phyloP scores from a whole-genome alignment of 139 green algal species.

The Tetradesmus lagerheimii region DNA sequence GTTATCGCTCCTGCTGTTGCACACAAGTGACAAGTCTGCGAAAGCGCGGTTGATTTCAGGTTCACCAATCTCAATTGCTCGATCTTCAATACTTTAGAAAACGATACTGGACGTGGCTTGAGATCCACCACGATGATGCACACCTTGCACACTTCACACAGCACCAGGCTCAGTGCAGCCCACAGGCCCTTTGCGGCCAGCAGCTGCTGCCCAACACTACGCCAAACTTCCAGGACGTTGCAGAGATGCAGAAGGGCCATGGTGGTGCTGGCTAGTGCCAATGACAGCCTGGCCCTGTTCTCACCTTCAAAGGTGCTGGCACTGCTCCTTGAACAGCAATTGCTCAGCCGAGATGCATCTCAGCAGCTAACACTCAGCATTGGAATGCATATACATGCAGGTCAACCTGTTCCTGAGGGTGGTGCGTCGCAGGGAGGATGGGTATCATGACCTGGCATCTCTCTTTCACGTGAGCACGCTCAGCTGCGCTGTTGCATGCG shows the following conservation, averaged over 20 bases:
- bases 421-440: constrained; percentile 87
- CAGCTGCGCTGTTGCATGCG: neutral
- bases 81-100: neutral
- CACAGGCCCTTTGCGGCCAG: neutral
- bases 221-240: neutral
- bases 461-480: constrained; percentile 90
- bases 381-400: constrained; percentile 53
- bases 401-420: constrained; percentile 98
- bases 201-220: neutral
- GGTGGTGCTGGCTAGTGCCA: neutral
- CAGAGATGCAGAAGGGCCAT: neutral
- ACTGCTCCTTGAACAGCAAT: neutral
- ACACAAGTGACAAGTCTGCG: neutral
- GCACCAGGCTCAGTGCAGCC: neutral
- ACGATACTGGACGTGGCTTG: neutral
- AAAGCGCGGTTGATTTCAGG: neutral
- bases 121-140: neutral
- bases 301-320: constrained; percentile 86
- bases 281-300: constrained; percentile 71
- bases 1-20: neutral
- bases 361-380: neutral
- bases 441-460: constrained; percentile 97
- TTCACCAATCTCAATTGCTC: neutral
- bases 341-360: neutral
- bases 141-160: neutral